These are phyloP conservation scores for Fonsecaea monophora DNA, from an alignment of 2,329 filamentous ascomycete species.

Conservation along the genomic window DNA sequence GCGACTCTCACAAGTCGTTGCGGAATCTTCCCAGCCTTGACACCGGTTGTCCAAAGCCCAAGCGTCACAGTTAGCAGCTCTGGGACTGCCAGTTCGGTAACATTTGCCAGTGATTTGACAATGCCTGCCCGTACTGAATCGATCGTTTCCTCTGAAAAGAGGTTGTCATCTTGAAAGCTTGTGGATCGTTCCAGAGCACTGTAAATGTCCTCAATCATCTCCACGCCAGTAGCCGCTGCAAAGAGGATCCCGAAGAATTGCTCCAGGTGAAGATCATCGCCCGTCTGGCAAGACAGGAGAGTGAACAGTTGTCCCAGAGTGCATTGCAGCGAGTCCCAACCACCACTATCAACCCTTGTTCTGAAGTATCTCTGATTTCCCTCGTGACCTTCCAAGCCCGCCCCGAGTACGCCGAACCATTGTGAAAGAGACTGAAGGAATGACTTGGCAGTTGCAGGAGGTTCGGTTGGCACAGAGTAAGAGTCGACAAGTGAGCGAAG, in stretches of 20 bases:
- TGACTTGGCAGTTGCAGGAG: constrained; percentile 45
- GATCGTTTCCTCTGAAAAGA: constrained; percentile 21
- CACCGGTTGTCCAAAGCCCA: constrained; percentile 33
- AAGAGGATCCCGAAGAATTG: constrained; percentile 84
- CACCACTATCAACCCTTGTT: constrained; percentile 74
- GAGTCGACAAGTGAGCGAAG: constrained; percentile 75
- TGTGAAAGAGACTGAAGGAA: constrained; percentile 71
- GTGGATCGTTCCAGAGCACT: constrained; percentile 27
- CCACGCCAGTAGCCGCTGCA: constrained; percentile 79
- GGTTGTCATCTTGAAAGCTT: constrained; percentile 16
- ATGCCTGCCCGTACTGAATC: constrained; percentile 21
- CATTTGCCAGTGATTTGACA: constrained; percentile 32
- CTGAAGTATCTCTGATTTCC: constrained; percentile 90
- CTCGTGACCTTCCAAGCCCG: constrained; percentile 76
- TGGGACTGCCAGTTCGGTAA: constrained; percentile 38
- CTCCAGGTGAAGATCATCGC: constrained; percentile 63
- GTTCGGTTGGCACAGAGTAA: constrained; percentile 63
- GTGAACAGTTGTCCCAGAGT: constrained; percentile 49
- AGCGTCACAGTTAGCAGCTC: constrained; percentile 40
- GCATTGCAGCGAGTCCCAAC: constrained; percentile 79
- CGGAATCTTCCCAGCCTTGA: constrained; percentile 25
- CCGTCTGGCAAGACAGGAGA: constrained; percentile 20
- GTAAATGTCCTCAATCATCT: constrained; percentile 72
- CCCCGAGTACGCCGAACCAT: constrained; percentile 68
- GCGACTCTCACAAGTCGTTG: constrained; percentile 53